Percentiles rank a stretch among this genome's conserved stretches.
Evolutionary conservation across 208 protist genomes (phyloP).

Genomic region (Crithidia acanthocephali): DNA sequence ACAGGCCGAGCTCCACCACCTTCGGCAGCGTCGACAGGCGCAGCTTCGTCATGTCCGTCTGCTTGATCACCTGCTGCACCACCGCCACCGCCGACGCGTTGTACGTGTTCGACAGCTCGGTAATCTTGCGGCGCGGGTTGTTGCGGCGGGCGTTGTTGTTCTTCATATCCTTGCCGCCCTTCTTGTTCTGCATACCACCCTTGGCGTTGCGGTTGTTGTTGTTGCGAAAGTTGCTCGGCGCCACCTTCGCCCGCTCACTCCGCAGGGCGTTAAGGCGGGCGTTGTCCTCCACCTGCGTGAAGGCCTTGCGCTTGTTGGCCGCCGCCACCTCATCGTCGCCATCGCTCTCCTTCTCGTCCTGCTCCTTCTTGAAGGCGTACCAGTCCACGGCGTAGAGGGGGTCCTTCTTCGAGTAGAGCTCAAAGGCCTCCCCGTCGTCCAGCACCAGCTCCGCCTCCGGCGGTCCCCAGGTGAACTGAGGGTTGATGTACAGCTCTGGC

Average conservation of each 20-base stretch:
- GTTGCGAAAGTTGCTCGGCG: conserved; percentile 23
- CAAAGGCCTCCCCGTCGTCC: conserved; percentile 53
- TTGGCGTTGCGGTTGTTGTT: conserved; percentile 38
- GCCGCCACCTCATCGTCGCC: conserved; percentile 38
- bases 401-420: conserved; percentile 75
- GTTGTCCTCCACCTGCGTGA: conserved; percentile 73
- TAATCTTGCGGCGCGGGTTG: conserved; percentile 42
- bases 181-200: conserved; percentile 26
- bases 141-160: conserved; percentile 43
- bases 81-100: conserved; percentile 33
- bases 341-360: conserved; percentile 26
- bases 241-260: conserved; percentile 51
- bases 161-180: conserved; percentile 29
- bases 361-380: conserved; percentile 38
- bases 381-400: conserved; percentile 57
- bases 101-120: conserved; percentile 50
- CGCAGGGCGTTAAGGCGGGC: conserved; percentile 69
- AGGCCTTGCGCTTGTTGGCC: conserved; percentile 46
- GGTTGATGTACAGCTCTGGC: conserved; percentile 75
- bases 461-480: conserved; percentile 81
- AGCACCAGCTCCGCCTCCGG: conserved; percentile 74
- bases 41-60: conserved; percentile 56
- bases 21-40: conserved; percentile 37
- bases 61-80: conserved; percentile 40
- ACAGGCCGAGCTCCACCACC: conserved; percentile 55